Percentiles rank a stretch among this genome's conserved stretches.
phyloP scores from a whole-genome alignment of 139 green algal species.

The Chlamydomonas sp. region DNA sequence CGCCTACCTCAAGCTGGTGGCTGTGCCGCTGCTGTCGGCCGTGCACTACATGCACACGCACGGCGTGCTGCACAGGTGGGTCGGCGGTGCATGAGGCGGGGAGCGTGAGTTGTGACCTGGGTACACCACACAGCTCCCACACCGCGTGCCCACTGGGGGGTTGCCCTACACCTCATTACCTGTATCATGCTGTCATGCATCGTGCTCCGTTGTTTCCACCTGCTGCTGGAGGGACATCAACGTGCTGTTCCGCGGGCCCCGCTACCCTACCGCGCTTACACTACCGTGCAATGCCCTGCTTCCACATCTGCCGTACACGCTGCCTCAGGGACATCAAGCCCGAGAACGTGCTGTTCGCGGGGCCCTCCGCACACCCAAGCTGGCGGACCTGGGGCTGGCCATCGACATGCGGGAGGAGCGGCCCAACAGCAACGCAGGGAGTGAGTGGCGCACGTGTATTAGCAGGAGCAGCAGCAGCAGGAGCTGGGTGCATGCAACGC shows the following conservation, averaged over 20 bases:
- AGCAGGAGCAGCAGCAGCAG: no score
- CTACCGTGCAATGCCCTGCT: neutral
- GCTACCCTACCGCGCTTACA: neutral
- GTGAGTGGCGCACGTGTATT: neutral
- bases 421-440: conserved; percentile 61
- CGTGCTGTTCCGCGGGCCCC: no score
- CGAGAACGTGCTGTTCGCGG: conserved; percentile 53
- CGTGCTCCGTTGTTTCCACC: no score
- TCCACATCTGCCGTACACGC: neutral
- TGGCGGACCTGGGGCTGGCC: conserved; percentile 67
- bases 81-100: neutral
- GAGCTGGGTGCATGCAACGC: no score
- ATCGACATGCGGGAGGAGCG: conserved; percentile 64
- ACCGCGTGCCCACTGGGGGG: no score
- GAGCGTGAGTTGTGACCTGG: no score
- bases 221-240: no score
- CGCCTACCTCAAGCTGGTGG: conserved; percentile 35
- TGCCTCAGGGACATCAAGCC: conserved; percentile 25
- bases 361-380: conserved; percentile 41
- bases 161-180: no score
- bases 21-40: conserved; percentile 22
- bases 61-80: conserved; percentile 37
- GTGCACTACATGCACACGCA: conserved; percentile 35
- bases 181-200: no score
- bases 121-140: no score